Evolutionary conservation across 2,329 filamentous ascomycete genomes (phyloP).

Genomic region (Teratosphaeria viscida): DNA sequence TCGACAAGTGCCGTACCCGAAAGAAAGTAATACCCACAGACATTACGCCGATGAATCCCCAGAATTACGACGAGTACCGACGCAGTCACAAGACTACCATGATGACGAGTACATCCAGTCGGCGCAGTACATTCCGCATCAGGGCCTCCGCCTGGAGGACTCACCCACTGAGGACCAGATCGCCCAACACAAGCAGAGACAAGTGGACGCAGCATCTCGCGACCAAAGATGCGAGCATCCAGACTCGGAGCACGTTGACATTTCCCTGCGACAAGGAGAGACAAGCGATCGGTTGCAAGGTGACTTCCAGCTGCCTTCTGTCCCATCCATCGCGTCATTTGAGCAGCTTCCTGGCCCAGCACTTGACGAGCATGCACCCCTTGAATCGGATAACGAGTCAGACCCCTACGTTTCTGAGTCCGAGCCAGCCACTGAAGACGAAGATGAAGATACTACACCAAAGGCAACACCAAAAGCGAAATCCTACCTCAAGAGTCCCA

Average conservation of each 20-base stretch:
- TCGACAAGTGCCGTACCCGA: slow-evolving; percentile 33
- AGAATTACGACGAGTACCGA: slow-evolving; percentile 1
- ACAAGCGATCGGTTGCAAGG: slow-evolving; percentile 52
- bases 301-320: slow-evolving; percentile 39
- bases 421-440: slow-evolving; percentile 41
- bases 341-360: slow-evolving; percentile 10
- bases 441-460: slow-evolving; percentile 40
- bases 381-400: slow-evolving; percentile 31
- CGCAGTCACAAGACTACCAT: slow-evolving; percentile 42
- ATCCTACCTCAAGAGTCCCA: slow-evolving; percentile 18
- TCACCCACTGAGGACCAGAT: slow-evolving; percentile 21
- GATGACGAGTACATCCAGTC: slow-evolving; percentile 82
- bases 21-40: slow-evolving; percentile 12
- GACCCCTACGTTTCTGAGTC: slow-evolving; percentile 32
- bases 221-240: not conserved
- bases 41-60: too few species aligned
- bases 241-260: slow-evolving; percentile 45
- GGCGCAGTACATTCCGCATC: slow-evolving; percentile 70
- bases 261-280: slow-evolving; percentile 50
- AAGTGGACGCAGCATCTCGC: not conserved
- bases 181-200: slow-evolving; percentile 11
- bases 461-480: slow-evolving; percentile 36
- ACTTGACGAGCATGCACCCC: slow-evolving; percentile 8
- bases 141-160: slow-evolving; percentile 40
- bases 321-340: slow-evolving; percentile 7